Evolutionary conservation across 352 stramenopile genomes (phyloP), one percentile per base, ranked within the genome.

Genomic region (Globisporangium cylindrosporum): DNA sequence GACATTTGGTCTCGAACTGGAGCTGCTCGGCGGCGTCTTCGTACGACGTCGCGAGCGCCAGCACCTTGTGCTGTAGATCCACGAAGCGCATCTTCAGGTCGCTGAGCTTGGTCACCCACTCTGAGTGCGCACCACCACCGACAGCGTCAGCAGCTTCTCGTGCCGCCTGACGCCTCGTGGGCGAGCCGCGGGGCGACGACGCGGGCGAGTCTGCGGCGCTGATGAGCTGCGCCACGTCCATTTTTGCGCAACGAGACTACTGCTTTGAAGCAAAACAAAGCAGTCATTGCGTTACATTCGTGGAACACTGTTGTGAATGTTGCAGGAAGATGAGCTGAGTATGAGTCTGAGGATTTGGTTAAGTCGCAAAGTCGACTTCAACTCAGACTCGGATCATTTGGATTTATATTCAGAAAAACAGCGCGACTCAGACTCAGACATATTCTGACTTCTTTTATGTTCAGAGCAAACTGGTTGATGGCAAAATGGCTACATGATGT

Each of bases 21-120:
- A 84, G 73, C 64, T 85, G 71, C 14, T 81, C 67, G n/a, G 70
- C 72, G 5, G 73, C 73, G 18, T 68, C 25, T 25, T 76, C 71
- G 64, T 81, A 84, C 15, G 71, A 69, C 9, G 62, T 43, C 20
- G 67, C 67, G 38, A 86, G 69, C 27, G 71, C 75, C 4, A 78
- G 69, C 57, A 78, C 69, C 55, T 85, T 65, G 32, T 73, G 62
- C 69, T 83, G 80, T 7, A 85, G 64, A 14, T 71, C 48, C 59
- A 59, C 56, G n/a, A 86, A 73, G 8, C 66, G 66, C 55, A 49
- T 65, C 65, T 79, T 73, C 18, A 89, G 68, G 22, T 77, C 48
- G 49, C 59, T 43, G 46, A 34, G 49, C 51, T 61, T 72, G 51
- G 49, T 38, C 25, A 12, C 32, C 62, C 51, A 57, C 12, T 1